Conservation (phyloP, 345 rosid genomes). For the Barbarea vulgaris region DNA sequence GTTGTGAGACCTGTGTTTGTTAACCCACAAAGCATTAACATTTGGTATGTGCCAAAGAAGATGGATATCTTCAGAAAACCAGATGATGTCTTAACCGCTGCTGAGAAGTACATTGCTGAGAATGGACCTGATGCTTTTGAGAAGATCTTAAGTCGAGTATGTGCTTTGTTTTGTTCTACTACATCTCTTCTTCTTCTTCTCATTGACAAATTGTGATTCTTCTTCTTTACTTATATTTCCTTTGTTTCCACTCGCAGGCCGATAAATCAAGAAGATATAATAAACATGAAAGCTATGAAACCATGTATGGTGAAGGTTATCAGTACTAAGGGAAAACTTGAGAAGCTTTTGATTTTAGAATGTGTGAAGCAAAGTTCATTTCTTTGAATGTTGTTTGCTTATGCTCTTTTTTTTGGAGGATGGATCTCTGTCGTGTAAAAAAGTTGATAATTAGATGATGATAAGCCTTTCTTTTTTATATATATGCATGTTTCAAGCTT, state of each 20-base stretch:
- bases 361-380: slow-evolving; percentile 33
- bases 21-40: slow-evolving; percentile 76
- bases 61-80: slow-evolving; percentile 59
- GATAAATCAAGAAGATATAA: slow-evolving; percentile 56
- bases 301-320: slow-evolving; percentile 30
- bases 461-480: background rate
- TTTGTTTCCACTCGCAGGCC: slow-evolving; percentile 46
- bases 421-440: slow-evolving; percentile 23
- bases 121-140: slow-evolving; percentile 91
- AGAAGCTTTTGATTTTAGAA: slow-evolving; percentile 10
- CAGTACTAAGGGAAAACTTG: slow-evolving; percentile 18
- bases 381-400: slow-evolving; percentile 27
- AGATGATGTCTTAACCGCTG: slow-evolving; percentile 87
- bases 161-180: background rate
- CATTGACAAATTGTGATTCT: background rate
- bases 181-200: slow-evolving; percentile 9
- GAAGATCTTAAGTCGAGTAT: slow-evolving; percentile 73
- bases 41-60: slow-evolving; percentile 94
- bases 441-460: background rate
- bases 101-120: slow-evolving; percentile 79
- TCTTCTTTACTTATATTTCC: background rate
- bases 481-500: slow-evolving; percentile 9
- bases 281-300: slow-evolving; percentile 24
- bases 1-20: slow-evolving; percentile 74
- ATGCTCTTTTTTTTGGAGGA: background rate